Percentiles rank a stretch among this genome's conserved stretches.
Evolutionary conservation across 768 basidiomycete species (phyloP).

Genomic region (Coprinopsis strossmayeri): DNA sequence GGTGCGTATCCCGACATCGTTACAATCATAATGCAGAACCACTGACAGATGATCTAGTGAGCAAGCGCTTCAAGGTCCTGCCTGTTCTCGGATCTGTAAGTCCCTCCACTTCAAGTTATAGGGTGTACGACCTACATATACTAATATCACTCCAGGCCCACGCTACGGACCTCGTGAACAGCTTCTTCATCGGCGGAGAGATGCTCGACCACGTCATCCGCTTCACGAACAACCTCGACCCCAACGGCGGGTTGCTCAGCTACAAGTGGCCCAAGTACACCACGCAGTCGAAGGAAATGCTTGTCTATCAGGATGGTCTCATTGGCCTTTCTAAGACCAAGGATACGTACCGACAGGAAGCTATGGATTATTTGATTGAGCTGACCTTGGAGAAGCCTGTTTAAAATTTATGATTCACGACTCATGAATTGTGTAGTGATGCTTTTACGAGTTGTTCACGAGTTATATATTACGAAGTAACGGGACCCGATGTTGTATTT

Average conservation of each 20-base stretch:
- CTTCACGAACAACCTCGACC: slow-evolving; percentile 38
- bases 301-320: too few relatives aligned
- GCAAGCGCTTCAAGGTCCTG: slow-evolving; percentile 30
- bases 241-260: slow-evolving; percentile 23
- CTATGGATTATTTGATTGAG: not conserved
- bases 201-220: slow-evolving; percentile 35
- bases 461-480: not conserved
- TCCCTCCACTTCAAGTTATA: slow-evolving; percentile 14
- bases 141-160: slow-evolving; percentile 33
- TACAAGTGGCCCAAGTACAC: slow-evolving; percentile 26
- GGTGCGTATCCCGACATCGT: slow-evolving; percentile 19
- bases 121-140: not conserved
- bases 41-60: slow-evolving; percentile 28
- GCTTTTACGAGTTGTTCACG: not conserved
- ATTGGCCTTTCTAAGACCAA: too few relatives aligned
- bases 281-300: slow-evolving; percentile 15
- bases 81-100: slow-evolving; percentile 38
- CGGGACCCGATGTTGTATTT: not conserved
- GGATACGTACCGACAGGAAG: not conserved
- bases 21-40: too few relatives aligned
- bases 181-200: slow-evolving; percentile 20
- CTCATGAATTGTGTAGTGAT: not conserved
- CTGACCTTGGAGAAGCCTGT: not conserved
- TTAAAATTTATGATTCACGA: not conserved
- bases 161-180: slow-evolving; percentile 30